Percentiles rank a stretch among this genome's conserved stretches.
Evolutionary conservation across 2,329 filamentous ascomycete genomes (phyloP).

Genomic region (Ophiosphaerella narmari): DNA sequence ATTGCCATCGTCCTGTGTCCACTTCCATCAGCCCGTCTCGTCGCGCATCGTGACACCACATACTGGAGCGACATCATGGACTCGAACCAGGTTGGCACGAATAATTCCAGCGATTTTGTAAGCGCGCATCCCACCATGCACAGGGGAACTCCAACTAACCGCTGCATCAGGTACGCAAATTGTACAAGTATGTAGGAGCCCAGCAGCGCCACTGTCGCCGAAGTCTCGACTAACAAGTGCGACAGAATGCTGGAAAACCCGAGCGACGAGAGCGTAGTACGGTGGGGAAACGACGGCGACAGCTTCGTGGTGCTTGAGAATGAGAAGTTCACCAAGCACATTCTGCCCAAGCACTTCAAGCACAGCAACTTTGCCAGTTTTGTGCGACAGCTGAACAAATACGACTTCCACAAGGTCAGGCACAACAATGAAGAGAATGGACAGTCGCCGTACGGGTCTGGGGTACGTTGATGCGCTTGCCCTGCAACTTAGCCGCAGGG

Average conservation of each 20-base stretch:
- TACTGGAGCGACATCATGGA: slow-evolving; percentile 33
- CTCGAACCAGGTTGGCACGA: slow-evolving; percentile 52
- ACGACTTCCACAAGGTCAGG: slow-evolving; percentile 97
- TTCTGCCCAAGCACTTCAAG: slow-evolving; percentile 98
- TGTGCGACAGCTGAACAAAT: slow-evolving; percentile 94
- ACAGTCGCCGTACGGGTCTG: slow-evolving; percentile 78
- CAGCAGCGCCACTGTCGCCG: background rate
- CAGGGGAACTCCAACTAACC: slow-evolving; percentile 20
- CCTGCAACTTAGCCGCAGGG: no score
- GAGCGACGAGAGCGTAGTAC: slow-evolving; percentile 86
- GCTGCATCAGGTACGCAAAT: slow-evolving; percentile 79
- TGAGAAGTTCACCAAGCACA: slow-evolving; percentile 96
- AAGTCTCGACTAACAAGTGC: slow-evolving; percentile 30
- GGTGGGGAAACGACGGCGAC: slow-evolving; percentile 93
- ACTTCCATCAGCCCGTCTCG: background rate
- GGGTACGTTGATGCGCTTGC: slow-evolving; percentile 56
- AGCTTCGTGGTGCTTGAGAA: slow-evolving; percentile 99
- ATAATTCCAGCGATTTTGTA: slow-evolving; percentile 96
- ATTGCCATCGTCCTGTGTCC: background rate
- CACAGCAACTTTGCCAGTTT: slow-evolving; percentile 99
- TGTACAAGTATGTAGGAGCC: slow-evolving; percentile 79
- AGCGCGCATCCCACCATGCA: slow-evolving; percentile 49
- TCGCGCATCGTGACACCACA: slow-evolving; percentile 9
- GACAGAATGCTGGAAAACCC: slow-evolving; percentile 94
- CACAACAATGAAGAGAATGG: slow-evolving; percentile 86